Percentiles rank a stretch among this genome's conserved stretches.
These are phyloP conservation scores for Eucalyptus grandis DNA, from an alignment of 345 rosid genomes.

Conservation along the genomic window DNA sequence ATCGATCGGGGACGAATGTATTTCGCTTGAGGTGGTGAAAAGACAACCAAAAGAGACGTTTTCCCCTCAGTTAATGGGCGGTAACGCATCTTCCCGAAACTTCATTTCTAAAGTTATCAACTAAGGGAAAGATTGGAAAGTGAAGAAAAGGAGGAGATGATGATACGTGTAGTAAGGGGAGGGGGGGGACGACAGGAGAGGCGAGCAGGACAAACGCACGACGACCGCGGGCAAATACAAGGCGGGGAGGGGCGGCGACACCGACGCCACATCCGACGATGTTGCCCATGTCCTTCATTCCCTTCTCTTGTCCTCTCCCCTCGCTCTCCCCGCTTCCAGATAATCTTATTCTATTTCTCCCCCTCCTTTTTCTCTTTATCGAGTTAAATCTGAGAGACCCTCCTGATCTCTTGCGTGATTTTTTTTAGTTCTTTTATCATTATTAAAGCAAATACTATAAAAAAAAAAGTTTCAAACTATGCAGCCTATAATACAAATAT, in stretches of 20 bases:
- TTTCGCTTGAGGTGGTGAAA: neutral
- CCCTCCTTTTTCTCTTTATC: neutral
- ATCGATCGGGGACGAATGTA: neutral
- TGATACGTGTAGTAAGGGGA: neutral
- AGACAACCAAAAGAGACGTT: neutral
- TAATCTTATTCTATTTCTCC: neutral
- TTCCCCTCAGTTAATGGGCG: neutral
- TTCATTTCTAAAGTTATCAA: neutral
- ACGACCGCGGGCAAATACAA: constrained; percentile 42
- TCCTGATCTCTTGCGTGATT: accelerated
- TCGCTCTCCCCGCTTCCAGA: neutral
- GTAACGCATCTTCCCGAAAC: neutral
- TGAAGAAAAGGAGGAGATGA: neutral
- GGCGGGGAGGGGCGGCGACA: constrained; percentile 33
- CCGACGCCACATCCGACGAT: constrained; percentile 42
- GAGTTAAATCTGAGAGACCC: neutral
- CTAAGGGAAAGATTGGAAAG: neutral
- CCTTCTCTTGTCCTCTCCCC: neutral
- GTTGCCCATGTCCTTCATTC: constrained; percentile 12
- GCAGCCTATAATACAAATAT: accelerated
- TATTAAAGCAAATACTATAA: neutral
- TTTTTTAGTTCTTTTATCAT: neutral
- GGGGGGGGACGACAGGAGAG: neutral
- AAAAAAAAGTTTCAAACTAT: no score
- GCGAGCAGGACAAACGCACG: constrained; percentile 19